Percentiles rank a stretch among this genome's conserved stretches.
Evolutionary conservation across 192 early-diverging fungal genomes (phyloP).

Genomic region (Entrophospora sp.): DNA sequence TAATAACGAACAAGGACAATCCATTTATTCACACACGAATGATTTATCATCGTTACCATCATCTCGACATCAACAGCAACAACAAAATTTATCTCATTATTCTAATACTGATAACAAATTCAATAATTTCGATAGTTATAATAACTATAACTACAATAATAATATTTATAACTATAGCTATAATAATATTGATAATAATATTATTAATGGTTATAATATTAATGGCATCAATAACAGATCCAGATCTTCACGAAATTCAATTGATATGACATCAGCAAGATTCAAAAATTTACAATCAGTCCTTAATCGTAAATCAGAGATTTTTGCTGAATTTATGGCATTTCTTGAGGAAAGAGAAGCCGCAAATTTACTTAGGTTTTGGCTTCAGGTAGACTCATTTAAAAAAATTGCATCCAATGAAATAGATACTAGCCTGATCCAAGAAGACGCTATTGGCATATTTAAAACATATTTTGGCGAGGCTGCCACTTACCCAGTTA

Average conservation of each 20-base stretch:
- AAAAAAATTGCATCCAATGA: conserved; percentile 1
- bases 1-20: too few species aligned
- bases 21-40: too few species aligned
- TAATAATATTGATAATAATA: too few species aligned
- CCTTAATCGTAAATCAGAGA: neutral
- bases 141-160: too few species aligned
- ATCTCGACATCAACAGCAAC: too few species aligned
- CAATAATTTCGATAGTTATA: too few species aligned
- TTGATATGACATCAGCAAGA: neutral
- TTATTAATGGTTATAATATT: too few species aligned
- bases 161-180: too few species aligned
- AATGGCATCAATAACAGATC: too few species aligned
- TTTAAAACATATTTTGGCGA: conserved; percentile 15
- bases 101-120: too few species aligned
- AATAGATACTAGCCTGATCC: neutral
- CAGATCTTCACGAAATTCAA: neutral
- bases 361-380: conserved; percentile 4
- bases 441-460: conserved; percentile 5
- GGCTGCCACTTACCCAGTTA: neutral
- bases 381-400: conserved; percentile 15
- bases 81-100: too few species aligned
- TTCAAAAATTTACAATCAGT: neutral
- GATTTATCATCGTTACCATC: too few species aligned
- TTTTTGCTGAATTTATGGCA: conserved; percentile 17
- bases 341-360: conserved; percentile 1